phyloP scores from a whole-genome alignment of 192 early-diverging fungal species.

The Spinellus fusiger region DNA sequence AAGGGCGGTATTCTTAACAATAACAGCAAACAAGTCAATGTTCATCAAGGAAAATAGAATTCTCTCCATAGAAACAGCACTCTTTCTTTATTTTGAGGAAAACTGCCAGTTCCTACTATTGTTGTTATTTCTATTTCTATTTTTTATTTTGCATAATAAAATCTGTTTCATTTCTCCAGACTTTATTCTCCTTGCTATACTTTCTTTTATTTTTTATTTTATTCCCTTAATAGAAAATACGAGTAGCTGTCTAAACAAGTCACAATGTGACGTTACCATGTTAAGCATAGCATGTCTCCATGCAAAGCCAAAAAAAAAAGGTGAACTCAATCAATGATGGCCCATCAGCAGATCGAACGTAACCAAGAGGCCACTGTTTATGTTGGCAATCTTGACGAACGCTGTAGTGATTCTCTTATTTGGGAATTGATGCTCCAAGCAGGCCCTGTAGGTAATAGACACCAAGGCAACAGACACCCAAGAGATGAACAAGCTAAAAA shows the following conservation, averaged over 20 bases:
- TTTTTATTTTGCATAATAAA: neutral
- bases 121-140: neutral
- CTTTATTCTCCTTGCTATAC: too few relatives aligned
- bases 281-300: neutral
- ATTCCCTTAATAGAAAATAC: neutral
- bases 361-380: slow-evolving; percentile 99
- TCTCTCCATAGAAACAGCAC: too few relatives aligned
- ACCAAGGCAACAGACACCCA: neutral
- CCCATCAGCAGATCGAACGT: slow-evolving; percentile 62
- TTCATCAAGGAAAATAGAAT: too few relatives aligned
- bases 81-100: too few relatives aligned
- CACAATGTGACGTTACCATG: neutral
- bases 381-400: slow-evolving; percentile 95
- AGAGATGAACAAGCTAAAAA: neutral
- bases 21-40: neutral
- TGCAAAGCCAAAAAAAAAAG: neutral
- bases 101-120: neutral
- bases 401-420: slow-evolving; percentile 85
- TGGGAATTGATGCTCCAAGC: slow-evolving; percentile 99
- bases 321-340: slow-evolving; percentile 27
- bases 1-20: neutral
- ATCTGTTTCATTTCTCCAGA: too few relatives aligned
- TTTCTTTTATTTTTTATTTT: neutral
- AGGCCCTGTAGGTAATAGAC: slow-evolving; percentile 86
- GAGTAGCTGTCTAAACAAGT: neutral